These are phyloP conservation scores for Crithidia fasciculata DNA, from an alignment of 208 protist species.

Conservation along the genomic window DNA sequence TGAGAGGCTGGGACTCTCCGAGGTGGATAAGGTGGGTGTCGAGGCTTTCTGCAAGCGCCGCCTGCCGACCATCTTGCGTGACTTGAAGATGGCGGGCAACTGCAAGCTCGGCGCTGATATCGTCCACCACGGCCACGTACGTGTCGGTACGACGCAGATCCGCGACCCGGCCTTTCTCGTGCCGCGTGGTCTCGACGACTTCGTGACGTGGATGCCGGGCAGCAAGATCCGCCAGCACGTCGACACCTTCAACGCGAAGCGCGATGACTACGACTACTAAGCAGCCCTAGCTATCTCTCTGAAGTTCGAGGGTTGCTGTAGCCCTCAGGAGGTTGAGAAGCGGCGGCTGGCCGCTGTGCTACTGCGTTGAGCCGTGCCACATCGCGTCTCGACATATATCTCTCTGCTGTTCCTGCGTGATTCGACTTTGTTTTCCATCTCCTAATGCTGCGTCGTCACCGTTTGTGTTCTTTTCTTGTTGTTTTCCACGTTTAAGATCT, in stretches of 20 bases:
- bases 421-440: too few relatives aligned
- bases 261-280: constrained; percentile 86
- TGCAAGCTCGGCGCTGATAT: constrained; percentile 84
- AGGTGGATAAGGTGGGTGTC: constrained; percentile 91
- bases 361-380: too few relatives aligned
- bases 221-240: constrained; percentile 91
- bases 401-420: too few relatives aligned
- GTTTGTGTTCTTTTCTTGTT: too few relatives aligned
- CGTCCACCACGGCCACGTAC: constrained; percentile 91
- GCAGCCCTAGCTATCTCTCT: not conserved
- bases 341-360: too few relatives aligned
- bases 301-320: too few relatives aligned
- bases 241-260: constrained; percentile 85
- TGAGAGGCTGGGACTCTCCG: constrained; percentile 80
- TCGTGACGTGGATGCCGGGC: constrained; percentile 89
- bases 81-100: constrained; percentile 90
- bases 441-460: too few relatives aligned
- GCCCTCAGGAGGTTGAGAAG: too few relatives aligned
- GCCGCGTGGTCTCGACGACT: constrained; percentile 81
- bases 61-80: constrained; percentile 85
- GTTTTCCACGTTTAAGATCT: too few relatives aligned
- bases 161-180: constrained; percentile 91
- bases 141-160: constrained; percentile 88
- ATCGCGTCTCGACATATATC: too few relatives aligned
- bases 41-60: constrained; percentile 91